Evolutionary conservation across 2,329 filamentous ascomycete species (phyloP).

Genomic region (Fusarium protoensiforme): DNA sequence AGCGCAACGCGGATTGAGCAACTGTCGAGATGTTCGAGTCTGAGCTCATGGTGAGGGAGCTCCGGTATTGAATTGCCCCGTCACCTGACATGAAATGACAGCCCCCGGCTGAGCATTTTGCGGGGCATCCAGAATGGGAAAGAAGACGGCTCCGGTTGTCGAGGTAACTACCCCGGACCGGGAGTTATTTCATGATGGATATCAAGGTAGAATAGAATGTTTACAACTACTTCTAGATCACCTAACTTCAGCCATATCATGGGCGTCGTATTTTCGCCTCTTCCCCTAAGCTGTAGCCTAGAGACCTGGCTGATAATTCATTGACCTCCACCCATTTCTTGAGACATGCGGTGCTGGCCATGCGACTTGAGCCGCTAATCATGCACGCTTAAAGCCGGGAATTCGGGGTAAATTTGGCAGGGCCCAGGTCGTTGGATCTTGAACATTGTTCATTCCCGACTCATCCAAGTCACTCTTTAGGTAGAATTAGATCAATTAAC

Average conservation of each 20-base stretch:
- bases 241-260: background rate
- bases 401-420: background rate
- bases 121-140: constrained; percentile 15
- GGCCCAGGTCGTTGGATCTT: background rate
- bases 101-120: constrained; percentile 14
- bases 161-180: background rate
- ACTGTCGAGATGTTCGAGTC: background rate
- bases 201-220: background rate
- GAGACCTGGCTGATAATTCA: background rate
- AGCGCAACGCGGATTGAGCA: background rate
- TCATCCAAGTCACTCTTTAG: background rate
- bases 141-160: background rate
- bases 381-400: background rate
- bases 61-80: background rate
- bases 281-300: background rate
- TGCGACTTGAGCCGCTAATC: background rate
- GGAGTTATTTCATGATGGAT: background rate
- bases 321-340: background rate
- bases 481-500: background rate
- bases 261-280: background rate
- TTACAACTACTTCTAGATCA: background rate
- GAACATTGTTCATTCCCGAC: background rate
- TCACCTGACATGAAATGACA: constrained; percentile 31
- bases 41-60: background rate
- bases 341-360: background rate